Evolutionary conservation across 176 grass and related monocot genomes (phyloP), one percentile per base, ranked within the genome.

Genomic region (Cymbopogon citratus): DNA sequence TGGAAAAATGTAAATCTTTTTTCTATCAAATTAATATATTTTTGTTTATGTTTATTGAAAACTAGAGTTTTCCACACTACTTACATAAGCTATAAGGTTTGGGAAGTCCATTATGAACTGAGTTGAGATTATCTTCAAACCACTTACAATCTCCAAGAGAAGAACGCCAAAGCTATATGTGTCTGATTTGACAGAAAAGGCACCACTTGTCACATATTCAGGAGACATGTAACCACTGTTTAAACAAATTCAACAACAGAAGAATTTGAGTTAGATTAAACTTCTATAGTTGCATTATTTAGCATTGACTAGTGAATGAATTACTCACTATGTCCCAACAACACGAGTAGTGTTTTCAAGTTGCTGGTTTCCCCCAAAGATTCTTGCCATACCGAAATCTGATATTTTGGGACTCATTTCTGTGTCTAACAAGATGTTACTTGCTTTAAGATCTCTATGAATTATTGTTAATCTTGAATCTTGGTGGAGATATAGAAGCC

Each of bases 161-260:
- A 93, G 48, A 66, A 85, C 91, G 64, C 88, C 91, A 29, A 88
- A 93, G 59, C 88, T 90, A 71, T 85, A 93, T 12, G 86, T 83
- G 51, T 90, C 88, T 0, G 88, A 88, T 48, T 88, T 93, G 25
- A 83, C 66, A 38, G 91, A 93, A 85, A 93, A 86, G n/a, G 63
- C 15, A 0, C 91, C 91, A 1, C 65, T 28, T 88, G 67, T 90
- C 23, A 57, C 88, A 76, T 93, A 15, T 3, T 33, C 31, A 33
- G 31, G 31, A 33, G 31, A 33, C 31, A 33, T 33, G 31, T 33
- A 33, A 33, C 31, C 31, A 33, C 31, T 33, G 31, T 33, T 33
- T 33, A 33, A 69, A 81, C 25, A 7, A 12, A 12, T 59, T 54
- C 12, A 28, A 31, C 13, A 78, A 39, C 6, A 21, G 28, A 59